Percentiles rank a stretch among this genome's conserved stretches.
These are phyloP conservation scores for Corniculantispora saksenae DNA, from an alignment of 2,329 filamentous ascomycete genomes.

Conservation along the genomic window DNA sequence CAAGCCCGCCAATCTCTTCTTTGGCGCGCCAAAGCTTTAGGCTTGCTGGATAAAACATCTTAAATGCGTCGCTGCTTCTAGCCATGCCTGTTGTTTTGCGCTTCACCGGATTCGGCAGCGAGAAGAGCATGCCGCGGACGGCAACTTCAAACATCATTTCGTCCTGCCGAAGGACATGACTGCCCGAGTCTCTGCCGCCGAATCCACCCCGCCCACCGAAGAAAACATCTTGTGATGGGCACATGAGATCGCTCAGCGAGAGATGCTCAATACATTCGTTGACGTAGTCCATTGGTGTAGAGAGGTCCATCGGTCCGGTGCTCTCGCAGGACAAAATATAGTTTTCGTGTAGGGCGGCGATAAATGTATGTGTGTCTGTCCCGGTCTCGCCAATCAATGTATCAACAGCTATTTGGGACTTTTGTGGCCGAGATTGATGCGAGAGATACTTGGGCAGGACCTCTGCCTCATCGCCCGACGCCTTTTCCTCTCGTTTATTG, in stretches of 20 bases:
- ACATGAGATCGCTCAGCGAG: conserved; percentile 85
- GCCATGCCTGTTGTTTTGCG: conserved; percentile 52
- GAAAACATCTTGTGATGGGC: conserved; percentile 68
- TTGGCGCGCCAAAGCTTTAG: conserved; percentile 80
- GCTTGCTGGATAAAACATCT: conserved; percentile 90
- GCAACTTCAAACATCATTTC: conserved; percentile 93
- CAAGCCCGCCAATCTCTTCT: conserved; percentile 75
- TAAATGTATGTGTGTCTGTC: conserved; percentile 87
- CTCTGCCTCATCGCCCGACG: conserved; percentile 48
- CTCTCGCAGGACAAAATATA: conserved; percentile 81
- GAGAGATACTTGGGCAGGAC: conserved; percentile 60
- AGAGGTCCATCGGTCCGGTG: conserved; percentile 47
- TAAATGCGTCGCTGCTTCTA: conserved; percentile 64
- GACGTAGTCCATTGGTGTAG: conserved; percentile 72
- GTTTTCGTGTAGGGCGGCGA: conserved; percentile 91
- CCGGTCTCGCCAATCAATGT: conserved; percentile 89
- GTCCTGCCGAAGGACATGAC: conserved; percentile 82
- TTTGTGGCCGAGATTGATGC: conserved; percentile 58
- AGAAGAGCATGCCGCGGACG: conserved; percentile 82
- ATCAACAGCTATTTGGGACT: conserved; percentile 68
- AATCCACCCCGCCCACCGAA: conserved; percentile 62
- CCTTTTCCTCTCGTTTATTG: conserved; percentile 73
- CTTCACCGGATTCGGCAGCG: conserved; percentile 82
- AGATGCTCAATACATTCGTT: conserved; percentile 84
- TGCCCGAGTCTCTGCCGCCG: conserved; percentile 57